Evolutionary conservation across 805 yeast species (phyloP), one percentile per base, ranked within the genome.

Genomic region (Debaryomyces prosopidis): DNA sequence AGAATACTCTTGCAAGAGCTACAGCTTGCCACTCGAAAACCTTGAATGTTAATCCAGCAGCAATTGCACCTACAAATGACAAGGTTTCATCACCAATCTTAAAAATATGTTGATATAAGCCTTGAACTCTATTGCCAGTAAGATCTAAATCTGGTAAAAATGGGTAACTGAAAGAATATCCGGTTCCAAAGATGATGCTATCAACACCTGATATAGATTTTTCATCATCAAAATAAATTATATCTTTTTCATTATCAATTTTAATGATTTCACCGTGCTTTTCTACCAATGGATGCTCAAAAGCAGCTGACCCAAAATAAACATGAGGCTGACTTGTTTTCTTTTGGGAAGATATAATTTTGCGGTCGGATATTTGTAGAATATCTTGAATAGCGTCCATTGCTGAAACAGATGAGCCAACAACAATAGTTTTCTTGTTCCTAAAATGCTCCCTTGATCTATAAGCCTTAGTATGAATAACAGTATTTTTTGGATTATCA

Each of bases 331-430:
- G 33, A 12, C 34, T 36, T 1, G 42, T 26, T 26, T 23, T 32
- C 34, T 47, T 43, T 28, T 41, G 40, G 11, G 46, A 39, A 7
- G 55, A 47, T 33, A 56, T 49, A 7, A 48, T 50, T 6, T 50
- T 54, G 10, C 20, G 36, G 23, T 45, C 44, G 8, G 54, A 51
- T 8, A 56, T 61, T 8, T 50, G 49, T 34, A 59, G 18, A 16
- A 55, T 53, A 35, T 58, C 62, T 17, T 54, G 57, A 18, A 57
- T 42, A 8, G 58, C 49, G 58, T 89, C 96, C 35, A 81, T 79
- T 31, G 90, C 95, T 12, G 89, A 82, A 3, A 91, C 86, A 6
- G 85, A 81, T 53, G 84, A 83, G 0, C 62, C 62, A 9, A 57
- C 54, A 23, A 57, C 59, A n/a, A 57, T 42, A 12, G 69, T 72